Evolutionary conservation across 495 filamentous ascomycete genomes (phyloP).

Genomic region (Penicillium cataractarum): DNA sequence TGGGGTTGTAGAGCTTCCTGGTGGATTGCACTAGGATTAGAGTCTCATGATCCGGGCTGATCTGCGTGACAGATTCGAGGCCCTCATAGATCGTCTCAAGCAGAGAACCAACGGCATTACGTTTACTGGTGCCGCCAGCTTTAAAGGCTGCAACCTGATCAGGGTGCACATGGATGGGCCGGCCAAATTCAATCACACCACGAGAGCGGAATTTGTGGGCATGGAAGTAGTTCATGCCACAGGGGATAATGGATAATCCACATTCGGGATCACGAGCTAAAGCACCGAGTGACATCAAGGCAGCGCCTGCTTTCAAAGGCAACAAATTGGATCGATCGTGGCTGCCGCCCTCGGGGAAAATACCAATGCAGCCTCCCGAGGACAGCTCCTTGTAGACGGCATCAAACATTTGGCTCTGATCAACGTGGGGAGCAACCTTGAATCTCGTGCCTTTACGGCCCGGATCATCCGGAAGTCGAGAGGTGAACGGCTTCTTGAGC

Average conservation of each 20-base stretch:
- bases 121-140: slow-evolving; percentile 63
- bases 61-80: slow-evolving; percentile 86
- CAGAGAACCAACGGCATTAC: slow-evolving; percentile 78
- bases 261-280: slow-evolving; percentile 81
- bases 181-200: slow-evolving; percentile 93
- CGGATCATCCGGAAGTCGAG: slow-evolving; percentile 55
- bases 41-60: slow-evolving; percentile 92
- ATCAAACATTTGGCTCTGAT: slow-evolving; percentile 89
- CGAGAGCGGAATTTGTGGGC: slow-evolving; percentile 97
- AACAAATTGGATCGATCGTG: slow-evolving; percentile 93
- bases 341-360: slow-evolving; percentile 96
- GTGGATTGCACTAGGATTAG: slow-evolving; percentile 96
- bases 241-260: slow-evolving; percentile 89
- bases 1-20: slow-evolving; percentile 87
- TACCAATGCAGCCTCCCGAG: slow-evolving; percentile 85
- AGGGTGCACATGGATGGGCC: slow-evolving; percentile 75
- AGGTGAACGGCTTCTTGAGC: slow-evolving; percentile 82
- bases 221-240: slow-evolving; percentile 99
- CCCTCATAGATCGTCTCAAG: slow-evolving; percentile 83
- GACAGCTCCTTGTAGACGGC: slow-evolving; percentile 82
- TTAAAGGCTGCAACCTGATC: slow-evolving; percentile 85
- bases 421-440: slow-evolving; percentile 88
- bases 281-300: slow-evolving; percentile 96
- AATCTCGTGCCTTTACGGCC: slow-evolving; percentile 75
- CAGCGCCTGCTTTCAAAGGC: slow-evolving; percentile 94